Evolutionary conservation across 1,284 basidiomycete species (phyloP).

Genomic region (Irpex sp.): DNA sequence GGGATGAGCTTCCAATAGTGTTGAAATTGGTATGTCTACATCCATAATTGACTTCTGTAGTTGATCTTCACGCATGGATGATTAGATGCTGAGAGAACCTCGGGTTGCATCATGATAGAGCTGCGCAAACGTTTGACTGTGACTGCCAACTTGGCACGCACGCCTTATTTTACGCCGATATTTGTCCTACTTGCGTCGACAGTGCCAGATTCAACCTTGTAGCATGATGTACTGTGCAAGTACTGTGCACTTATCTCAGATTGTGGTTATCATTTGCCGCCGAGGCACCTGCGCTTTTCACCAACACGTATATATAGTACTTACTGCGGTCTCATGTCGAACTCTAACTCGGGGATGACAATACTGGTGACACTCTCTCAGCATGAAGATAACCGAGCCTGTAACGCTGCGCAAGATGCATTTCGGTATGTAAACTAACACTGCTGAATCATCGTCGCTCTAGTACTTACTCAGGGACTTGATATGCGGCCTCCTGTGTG

Average conservation of each 20-base stretch:
- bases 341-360: neutral
- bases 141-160: no score
- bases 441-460: neutral
- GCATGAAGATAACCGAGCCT: neutral
- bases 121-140: no score
- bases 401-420: neutral
- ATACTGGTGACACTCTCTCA: neutral
- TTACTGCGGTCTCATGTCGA: neutral
- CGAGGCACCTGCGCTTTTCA: neutral
- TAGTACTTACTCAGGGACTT: conserved; percentile 10
- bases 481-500: neutral
- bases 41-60: neutral
- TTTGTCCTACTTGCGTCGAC: neutral
- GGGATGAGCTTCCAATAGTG: neutral
- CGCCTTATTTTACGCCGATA: neutral
- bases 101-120: no score
- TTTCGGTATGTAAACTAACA: neutral
- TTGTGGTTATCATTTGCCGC: neutral
- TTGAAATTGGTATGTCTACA: neutral
- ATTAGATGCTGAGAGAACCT: neutral
- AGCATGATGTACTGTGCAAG: neutral
- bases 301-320: neutral
- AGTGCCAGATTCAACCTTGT: neutral
- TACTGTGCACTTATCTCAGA: neutral
- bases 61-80: neutral